phyloP scores from a whole-genome alignment of 176 grass and related monocot species.

The Poa annua region DNA sequence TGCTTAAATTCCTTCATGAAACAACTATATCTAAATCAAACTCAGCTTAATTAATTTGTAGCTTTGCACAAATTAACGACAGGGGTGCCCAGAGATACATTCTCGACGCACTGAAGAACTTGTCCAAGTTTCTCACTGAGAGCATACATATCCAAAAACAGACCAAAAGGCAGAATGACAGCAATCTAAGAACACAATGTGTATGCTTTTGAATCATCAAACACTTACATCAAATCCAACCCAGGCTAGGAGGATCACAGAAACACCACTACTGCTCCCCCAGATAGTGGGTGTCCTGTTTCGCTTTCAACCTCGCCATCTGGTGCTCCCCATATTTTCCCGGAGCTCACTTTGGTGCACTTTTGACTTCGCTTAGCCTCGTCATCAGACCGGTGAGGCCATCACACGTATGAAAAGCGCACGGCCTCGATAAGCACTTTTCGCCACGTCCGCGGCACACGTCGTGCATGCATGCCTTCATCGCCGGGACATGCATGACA shows the following conservation, averaged over 20 bases:
- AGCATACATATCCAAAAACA: neutral
- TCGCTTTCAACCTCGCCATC: neutral
- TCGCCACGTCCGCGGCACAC: neutral
- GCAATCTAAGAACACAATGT: neutral
- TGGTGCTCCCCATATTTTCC: neutral
- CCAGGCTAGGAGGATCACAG: neutral
- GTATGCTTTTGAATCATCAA: neutral
- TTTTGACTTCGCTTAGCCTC: neutral
- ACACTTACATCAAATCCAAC: neutral
- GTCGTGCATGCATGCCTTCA: slow-evolving; percentile 14
- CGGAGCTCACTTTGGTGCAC: slow-evolving; percentile 4
- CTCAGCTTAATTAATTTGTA: too few species aligned
- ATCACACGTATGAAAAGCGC: neutral
- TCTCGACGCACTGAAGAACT: neutral
- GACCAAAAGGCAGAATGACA: neutral
- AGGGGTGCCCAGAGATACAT: neutral
- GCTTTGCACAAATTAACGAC: neutral
- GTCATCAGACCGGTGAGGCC: neutral
- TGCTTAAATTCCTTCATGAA: too few species aligned
- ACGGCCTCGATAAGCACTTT: neutral
- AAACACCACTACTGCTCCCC: slow-evolving; percentile 18
- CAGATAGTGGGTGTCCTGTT: neutral
- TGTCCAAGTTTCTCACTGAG: neutral
- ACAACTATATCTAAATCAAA: too few species aligned
- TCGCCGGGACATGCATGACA: neutral